Percentiles rank a stretch among this genome's conserved stretches.
Conservation (phyloP, 139 green algal species). For the Axilococcus clingmanii region DNA sequence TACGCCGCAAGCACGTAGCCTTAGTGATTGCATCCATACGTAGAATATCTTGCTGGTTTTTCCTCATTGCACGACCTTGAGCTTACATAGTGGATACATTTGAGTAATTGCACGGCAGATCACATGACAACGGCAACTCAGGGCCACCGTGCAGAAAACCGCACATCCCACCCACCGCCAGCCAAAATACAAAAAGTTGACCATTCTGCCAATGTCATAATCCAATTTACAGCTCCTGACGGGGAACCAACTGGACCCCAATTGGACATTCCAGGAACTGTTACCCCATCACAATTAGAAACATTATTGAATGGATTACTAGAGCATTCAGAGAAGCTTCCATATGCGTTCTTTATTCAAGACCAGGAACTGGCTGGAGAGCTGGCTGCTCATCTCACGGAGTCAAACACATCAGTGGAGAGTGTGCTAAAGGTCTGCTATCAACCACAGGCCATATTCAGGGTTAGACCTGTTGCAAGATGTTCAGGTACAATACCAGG, state of each 20-base stretch:
- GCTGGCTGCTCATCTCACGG: conserved; percentile 59
- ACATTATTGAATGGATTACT: conserved; percentile 82
- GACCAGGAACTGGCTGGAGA: conserved; percentile 61
- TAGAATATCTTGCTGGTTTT: too few relatives aligned
- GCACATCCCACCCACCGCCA: not conserved
- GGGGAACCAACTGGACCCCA: conserved; percentile 65
- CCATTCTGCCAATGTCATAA: conserved; percentile 55
- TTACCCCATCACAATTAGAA: conserved; percentile 76
- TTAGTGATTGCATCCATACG: too few relatives aligned
- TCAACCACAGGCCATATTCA: conserved; percentile 89
- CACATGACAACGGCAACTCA: too few relatives aligned
- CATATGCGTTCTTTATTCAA: conserved; percentile 89
- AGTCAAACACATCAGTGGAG: conserved; percentile 71
- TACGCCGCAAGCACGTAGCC: too few relatives aligned
- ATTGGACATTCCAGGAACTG: conserved; percentile 77
- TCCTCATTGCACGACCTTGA: too few relatives aligned
- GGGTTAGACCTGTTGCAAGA: conserved; percentile 79
- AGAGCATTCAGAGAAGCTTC: conserved; percentile 71
- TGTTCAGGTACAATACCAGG: conserved; percentile 86
- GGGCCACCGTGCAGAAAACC: too few relatives aligned
- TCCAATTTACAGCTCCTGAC: conserved; percentile 63
- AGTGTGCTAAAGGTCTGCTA: conserved; percentile 76
- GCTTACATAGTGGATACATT: too few relatives aligned
- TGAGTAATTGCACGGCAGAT: too few relatives aligned
- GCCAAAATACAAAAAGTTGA: conserved; percentile 22